These are phyloP conservation scores for Pneumocystis sp. DNA, from an alignment of 1,139 yeast genomes.

Conservation along the genomic window DNA sequence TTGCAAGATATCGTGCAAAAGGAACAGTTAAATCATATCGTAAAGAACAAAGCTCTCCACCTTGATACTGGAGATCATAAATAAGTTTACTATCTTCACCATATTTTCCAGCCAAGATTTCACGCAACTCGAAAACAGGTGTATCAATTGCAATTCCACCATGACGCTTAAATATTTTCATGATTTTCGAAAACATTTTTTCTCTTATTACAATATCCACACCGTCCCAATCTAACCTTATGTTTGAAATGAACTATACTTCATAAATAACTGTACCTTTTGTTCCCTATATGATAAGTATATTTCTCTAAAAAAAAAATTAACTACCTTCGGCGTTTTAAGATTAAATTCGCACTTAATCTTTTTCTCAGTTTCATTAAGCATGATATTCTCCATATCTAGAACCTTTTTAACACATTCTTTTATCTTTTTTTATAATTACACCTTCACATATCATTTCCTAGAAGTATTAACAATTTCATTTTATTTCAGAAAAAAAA, in stretches of 20 bases:
- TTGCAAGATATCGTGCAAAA: slow-evolving; percentile 90
- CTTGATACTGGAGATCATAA: slow-evolving; percentile 92
- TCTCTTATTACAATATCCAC: slow-evolving; percentile 91
- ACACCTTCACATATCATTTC: neutral
- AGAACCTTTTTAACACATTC: neutral
- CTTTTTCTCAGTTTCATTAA: neutral
- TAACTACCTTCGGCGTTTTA: neutral
- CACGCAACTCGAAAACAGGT: slow-evolving; percentile 91
- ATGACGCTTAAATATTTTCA: slow-evolving; percentile 71
- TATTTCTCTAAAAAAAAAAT: neutral
- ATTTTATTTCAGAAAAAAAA: neutral
- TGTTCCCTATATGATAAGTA: neutral
- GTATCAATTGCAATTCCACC: slow-evolving; percentile 98
- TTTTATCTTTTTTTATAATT: neutral
- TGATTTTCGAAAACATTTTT: slow-evolving; percentile 60
- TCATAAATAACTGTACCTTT: neutral
- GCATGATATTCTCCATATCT: neutral
- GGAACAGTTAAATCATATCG: slow-evolving; percentile 96
- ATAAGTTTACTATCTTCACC: slow-evolving; percentile 96
- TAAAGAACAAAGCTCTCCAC: slow-evolving; percentile 89
- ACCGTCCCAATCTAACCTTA: slow-evolving; percentile 76
- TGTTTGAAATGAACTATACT: neutral
- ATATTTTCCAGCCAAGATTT: slow-evolving; percentile 87
- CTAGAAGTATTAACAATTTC: neutral
- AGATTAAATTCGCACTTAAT: neutral